A percentile compares a stretch with the other conserved stretches of the same genome.
These are phyloP conservation scores for Ocimum tenuiflorum DNA, from an alignment of 257 asterid species.

Conservation along the genomic window DNA sequence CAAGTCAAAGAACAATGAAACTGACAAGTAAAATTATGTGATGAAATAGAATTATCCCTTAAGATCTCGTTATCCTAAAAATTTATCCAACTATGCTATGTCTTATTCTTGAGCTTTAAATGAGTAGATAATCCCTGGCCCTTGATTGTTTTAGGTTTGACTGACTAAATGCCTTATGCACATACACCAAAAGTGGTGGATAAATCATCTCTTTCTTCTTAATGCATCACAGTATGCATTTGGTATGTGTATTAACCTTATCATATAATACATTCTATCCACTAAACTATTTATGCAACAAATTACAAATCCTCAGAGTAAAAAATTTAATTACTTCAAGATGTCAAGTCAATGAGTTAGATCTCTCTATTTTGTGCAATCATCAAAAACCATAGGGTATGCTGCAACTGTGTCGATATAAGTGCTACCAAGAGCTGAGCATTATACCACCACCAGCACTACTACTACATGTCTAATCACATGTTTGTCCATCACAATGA, in stretches of 20 bases:
- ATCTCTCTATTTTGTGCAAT: conserved; percentile 1
- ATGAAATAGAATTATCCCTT: neutral
- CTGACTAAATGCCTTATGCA: neutral
- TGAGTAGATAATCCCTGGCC: neutral
- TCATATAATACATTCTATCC: neutral
- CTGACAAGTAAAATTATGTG: neutral
- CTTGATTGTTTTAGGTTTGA: neutral
- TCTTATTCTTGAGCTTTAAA: too few species aligned
- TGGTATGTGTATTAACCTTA: too few species aligned
- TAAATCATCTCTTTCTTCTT: too few species aligned
- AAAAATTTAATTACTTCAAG: neutral
- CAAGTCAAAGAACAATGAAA: neutral
- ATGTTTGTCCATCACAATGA: too few species aligned
- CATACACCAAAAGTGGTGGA: neutral
- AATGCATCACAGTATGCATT: neutral
- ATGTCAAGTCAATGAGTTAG: neutral
- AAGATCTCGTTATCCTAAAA: neutral
- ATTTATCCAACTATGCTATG: too few species aligned
- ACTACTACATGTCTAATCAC: too few species aligned
- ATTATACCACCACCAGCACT: too few species aligned
- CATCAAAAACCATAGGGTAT: neutral
- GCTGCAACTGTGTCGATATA: neutral
- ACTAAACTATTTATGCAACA: too few species aligned
- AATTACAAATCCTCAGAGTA: neutral
- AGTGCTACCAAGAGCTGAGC: neutral